Percentiles rank a stretch among this genome's conserved stretches.
Conservation (phyloP, 140 eudicot genomes). For the Oenanthe javanica region DNA sequence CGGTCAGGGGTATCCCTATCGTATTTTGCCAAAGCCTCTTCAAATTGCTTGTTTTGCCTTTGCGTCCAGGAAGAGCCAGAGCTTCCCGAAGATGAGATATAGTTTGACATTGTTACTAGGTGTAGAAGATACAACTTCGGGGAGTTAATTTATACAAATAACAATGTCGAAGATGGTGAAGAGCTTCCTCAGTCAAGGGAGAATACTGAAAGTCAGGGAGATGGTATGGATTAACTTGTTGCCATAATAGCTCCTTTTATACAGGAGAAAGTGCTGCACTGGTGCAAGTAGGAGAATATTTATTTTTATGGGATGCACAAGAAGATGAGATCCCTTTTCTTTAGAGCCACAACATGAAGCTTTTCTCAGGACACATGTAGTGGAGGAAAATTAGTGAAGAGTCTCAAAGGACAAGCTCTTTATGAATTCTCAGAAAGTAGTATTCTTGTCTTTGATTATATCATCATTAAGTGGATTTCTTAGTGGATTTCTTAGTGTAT, state of each 20-base stretch:
- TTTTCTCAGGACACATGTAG: conserved; percentile 8
- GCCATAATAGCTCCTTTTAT: conserved; percentile 21
- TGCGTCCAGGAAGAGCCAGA: conserved; percentile 4
- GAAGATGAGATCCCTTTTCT: conserved; percentile 12
- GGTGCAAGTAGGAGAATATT: conserved; percentile 31
- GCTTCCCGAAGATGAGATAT: conserved; percentile 1
- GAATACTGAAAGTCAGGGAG: background rate
- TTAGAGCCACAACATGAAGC: conserved; percentile 12
- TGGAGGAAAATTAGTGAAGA: conserved; percentile 10
- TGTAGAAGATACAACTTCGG: background rate
- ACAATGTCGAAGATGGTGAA: conserved; percentile 2
- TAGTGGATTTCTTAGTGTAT: background rate
- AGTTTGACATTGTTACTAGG: conserved; percentile 1
- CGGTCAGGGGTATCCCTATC: conserved; percentile 11
- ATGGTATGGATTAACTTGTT: conserved; percentile 8
- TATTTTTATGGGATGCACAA: background rate
- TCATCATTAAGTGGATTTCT: conserved; percentile 21
- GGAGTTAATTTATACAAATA: background rate
- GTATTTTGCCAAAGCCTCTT: conserved; percentile 9
- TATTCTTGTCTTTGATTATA: conserved; percentile 20
- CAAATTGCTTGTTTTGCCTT: conserved; percentile 9
- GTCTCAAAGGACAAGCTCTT: conserved; percentile 14
- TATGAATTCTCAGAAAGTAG: conserved; percentile 17
- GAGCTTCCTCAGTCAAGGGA: conserved; percentile 22
- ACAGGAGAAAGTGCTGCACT: conserved; percentile 10